Percentiles rank a stretch among this genome's conserved stretches.
Conservation (phyloP, 495 filamentous ascomycete genomes). For the Xylaria longipes region DNA sequence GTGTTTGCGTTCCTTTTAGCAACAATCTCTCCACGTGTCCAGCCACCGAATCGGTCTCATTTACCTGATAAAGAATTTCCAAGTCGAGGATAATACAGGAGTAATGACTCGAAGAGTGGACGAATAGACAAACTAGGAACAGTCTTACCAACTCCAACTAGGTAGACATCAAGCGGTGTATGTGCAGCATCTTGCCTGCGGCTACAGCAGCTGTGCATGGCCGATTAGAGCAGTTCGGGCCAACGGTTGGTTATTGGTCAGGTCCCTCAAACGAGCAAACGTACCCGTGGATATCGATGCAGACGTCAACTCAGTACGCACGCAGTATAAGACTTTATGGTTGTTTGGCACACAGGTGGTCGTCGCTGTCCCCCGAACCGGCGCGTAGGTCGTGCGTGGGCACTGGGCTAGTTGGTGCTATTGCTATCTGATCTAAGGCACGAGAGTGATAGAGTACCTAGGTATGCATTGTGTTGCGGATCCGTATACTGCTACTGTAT, state of each 20-base stretch:
- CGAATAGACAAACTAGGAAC: background rate
- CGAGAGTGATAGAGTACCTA: background rate
- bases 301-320: background rate
- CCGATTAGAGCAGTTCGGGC: background rate
- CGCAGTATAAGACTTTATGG: background rate
- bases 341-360: background rate
- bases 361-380: background rate
- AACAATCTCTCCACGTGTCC: background rate
- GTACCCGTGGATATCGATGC: background rate
- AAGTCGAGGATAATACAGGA: background rate
- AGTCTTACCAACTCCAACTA: background rate
- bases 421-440: background rate
- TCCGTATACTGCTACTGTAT: background rate
- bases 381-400: background rate
- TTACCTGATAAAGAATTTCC: background rate
- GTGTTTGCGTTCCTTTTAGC: background rate
- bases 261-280: background rate
- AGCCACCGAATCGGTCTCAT: background rate
- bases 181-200: background rate
- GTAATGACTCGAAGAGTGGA: background rate
- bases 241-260: background rate
- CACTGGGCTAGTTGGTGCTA: background rate
- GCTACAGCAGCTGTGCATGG: background rate
- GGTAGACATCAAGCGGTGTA: conserved; percentile 4
- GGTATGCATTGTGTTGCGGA: background rate